A percentile compares a stretch with the other conserved stretches of the same genome.
phyloP scores from a whole-genome alignment of 768 basidiomycete species.

The Agaricus bisporus region DNA sequence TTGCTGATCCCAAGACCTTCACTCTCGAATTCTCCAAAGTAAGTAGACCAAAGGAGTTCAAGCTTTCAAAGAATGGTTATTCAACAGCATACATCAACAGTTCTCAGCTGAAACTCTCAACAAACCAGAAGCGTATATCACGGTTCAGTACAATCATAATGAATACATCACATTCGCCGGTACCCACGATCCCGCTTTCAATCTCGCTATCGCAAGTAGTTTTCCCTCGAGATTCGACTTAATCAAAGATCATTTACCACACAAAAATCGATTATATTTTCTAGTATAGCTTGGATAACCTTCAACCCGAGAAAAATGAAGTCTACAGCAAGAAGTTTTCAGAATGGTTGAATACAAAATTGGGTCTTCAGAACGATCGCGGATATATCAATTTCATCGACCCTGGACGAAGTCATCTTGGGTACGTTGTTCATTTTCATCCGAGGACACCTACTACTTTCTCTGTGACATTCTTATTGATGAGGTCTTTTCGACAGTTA shows the following conservation, averaged over 20 bases:
- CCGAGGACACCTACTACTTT: background rate
- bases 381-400: slow-evolving; percentile 58
- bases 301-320: slow-evolving; percentile 41
- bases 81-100: no score
- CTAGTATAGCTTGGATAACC: slow-evolving; percentile 54
- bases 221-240: background rate
- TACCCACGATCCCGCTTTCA: slow-evolving; percentile 60
- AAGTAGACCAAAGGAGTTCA: no score
- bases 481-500: slow-evolving; percentile 20
- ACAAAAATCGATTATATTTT: background rate
- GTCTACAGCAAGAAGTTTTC: slow-evolving; percentile 51
- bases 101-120: slow-evolving; percentile 36
- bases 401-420: slow-evolving; percentile 43
- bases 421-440: slow-evolving; percentile 25
- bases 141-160: slow-evolving; percentile 49
- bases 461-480: background rate
- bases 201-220: slow-evolving; percentile 47
- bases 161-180: slow-evolving; percentile 57
- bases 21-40: no score
- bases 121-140: slow-evolving; percentile 52
- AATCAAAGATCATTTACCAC: background rate
- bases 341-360: slow-evolving; percentile 45
- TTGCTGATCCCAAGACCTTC: no score
- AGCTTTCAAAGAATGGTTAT: no score
- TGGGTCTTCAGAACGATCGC: slow-evolving; percentile 43